Evolutionary conservation across 1,284 basidiomycete species (phyloP).

Genomic region (Cryptococcus depauperatus): DNA sequence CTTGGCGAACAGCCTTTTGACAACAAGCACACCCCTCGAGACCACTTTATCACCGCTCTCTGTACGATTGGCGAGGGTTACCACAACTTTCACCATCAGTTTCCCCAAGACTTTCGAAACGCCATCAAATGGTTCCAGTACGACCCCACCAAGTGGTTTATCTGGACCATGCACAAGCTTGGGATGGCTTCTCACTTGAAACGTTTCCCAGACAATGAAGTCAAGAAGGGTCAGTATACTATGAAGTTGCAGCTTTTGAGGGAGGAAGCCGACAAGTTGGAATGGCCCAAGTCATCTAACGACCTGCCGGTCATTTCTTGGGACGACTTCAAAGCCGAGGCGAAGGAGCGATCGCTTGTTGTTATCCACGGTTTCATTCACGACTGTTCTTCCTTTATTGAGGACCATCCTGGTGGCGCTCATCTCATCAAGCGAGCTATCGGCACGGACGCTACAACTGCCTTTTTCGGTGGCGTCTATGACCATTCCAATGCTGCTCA

Average conservation of each 20-base stretch:
- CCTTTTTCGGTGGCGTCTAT: slow-evolving; percentile 90
- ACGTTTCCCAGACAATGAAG: slow-evolving; percentile 88
- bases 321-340: slow-evolving; percentile 68
- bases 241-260: slow-evolving; percentile 83
- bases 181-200: slow-evolving; percentile 81
- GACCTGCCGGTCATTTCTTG: slow-evolving; percentile 74
- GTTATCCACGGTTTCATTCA: slow-evolving; percentile 86
- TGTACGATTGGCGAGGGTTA: slow-evolving; percentile 88
- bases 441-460: slow-evolving; percentile 79
- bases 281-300: slow-evolving; percentile 63
- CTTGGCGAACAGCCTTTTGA: slow-evolving; percentile 85
- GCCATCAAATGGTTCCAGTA: slow-evolving; percentile 90
- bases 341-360: slow-evolving; percentile 65
- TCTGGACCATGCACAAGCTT: slow-evolving; percentile 56
- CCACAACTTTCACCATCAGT: slow-evolving; percentile 92
- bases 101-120: slow-evolving; percentile 90
- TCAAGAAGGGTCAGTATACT: slow-evolving; percentile 81
- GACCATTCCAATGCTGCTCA: slow-evolving; percentile 89
- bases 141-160: slow-evolving; percentile 74
- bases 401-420: slow-evolving; percentile 80
- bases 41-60: slow-evolving; percentile 78
- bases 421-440: slow-evolving; percentile 55
- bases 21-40: slow-evolving; percentile 87
- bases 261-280: slow-evolving; percentile 59
- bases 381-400: slow-evolving; percentile 74